Evolutionary conservation across 768 basidiomycete genomes (phyloP).

Genomic region (Cubamyces sp.): DNA sequence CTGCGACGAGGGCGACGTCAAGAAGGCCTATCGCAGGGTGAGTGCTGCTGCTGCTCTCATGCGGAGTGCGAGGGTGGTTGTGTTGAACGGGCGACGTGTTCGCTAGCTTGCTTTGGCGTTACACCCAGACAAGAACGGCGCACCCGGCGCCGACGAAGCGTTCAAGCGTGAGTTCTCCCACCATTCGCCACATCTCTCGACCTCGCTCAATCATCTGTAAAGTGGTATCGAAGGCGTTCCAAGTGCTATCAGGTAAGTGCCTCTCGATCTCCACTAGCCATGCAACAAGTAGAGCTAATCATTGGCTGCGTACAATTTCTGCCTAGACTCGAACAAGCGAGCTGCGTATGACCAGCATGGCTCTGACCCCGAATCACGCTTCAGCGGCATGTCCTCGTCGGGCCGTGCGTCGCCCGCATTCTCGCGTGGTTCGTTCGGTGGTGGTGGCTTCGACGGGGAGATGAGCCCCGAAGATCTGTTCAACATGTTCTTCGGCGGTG

Average conservation of each 20-base stretch:
- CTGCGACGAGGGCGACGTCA: conserved; percentile 83
- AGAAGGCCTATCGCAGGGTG: conserved; percentile 97
- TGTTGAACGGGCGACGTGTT: background rate
- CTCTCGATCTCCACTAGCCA: background rate
- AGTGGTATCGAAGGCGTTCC: conserved; percentile 99
- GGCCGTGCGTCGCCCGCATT: conserved; percentile 50
- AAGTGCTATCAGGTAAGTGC: conserved; percentile 77
- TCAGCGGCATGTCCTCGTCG: conserved; percentile 61
- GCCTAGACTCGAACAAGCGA: conserved; percentile 82
- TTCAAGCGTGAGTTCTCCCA: conserved; percentile 81
- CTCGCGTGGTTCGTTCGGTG: conserved; percentile 49
- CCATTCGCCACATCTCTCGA: background rate
- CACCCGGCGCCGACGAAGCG: conserved; percentile 97
- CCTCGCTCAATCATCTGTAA: conserved; percentile 12
- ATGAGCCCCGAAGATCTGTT: conserved; percentile 95
- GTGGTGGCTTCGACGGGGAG: conserved; percentile 73
- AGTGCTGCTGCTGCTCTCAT: too few species aligned
- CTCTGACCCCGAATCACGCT: conserved; percentile 87
- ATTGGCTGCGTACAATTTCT: background rate
- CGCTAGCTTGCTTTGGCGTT: conserved; percentile 81
- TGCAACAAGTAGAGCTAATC: background rate
- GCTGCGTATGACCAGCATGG: conserved; percentile 84
- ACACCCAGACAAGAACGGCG: conserved; percentile 94
- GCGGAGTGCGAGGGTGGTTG: background rate
- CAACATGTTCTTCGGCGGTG: conserved; percentile 97